Conservation (phyloP, 2,329 filamentous ascomycete genomes). For the Helminthosporium solani region DNA sequence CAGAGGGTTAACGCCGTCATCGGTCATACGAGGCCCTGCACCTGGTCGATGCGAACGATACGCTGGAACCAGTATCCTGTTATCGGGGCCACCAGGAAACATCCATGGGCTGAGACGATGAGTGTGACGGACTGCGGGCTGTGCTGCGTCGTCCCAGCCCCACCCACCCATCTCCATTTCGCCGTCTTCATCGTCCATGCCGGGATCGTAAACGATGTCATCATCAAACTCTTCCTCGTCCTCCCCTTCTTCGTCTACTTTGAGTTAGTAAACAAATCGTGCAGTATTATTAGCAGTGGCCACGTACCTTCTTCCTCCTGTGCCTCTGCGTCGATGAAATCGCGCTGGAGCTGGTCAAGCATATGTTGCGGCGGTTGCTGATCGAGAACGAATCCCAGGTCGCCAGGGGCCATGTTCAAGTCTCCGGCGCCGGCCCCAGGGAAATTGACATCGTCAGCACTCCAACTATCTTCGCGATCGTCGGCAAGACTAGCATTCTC, state of each 20-base stretch:
- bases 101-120: slow-evolving; percentile 60
- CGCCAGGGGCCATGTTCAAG: slow-evolving; percentile 52
- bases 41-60: slow-evolving; percentile 57
- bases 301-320: slow-evolving; percentile 61
- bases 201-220: slow-evolving; percentile 59
- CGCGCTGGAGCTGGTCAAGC: slow-evolving; percentile 46
- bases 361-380: slow-evolving; percentile 34
- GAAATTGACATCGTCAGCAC: slow-evolving; percentile 52
- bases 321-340: slow-evolving; percentile 60
- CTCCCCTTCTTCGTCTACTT: slow-evolving; percentile 46
- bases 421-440: slow-evolving; percentile 50
- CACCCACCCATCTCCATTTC: slow-evolving; percentile 47
- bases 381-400: slow-evolving; percentile 38
- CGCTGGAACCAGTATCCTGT: slow-evolving; percentile 43
- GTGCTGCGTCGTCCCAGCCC: slow-evolving; percentile 49
- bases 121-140: slow-evolving; percentile 50
- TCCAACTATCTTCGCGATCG: slow-evolving; percentile 43
- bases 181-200: slow-evolving; percentile 50
- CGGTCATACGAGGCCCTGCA: slow-evolving; percentile 58
- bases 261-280: slow-evolving; percentile 7
- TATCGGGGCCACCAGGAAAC: slow-evolving; percentile 57
- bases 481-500: slow-evolving; percentile 48
- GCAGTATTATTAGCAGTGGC: background rate
- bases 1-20: slow-evolving; percentile 85
- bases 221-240: slow-evolving; percentile 70